Conservation (phyloP, 768 basidiomycete species). For the Tylopilus balloui region DNA sequence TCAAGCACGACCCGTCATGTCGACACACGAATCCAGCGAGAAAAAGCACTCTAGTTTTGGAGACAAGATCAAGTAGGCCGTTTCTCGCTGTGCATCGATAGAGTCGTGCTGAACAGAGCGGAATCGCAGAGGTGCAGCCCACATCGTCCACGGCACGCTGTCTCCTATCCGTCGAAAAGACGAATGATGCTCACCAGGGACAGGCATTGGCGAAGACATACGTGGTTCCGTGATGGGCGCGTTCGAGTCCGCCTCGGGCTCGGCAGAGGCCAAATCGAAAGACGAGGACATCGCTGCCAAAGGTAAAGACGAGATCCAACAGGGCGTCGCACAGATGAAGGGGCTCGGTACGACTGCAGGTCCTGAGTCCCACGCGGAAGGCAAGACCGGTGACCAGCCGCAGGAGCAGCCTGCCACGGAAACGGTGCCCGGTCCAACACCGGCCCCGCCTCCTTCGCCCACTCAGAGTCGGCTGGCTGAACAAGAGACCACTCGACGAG, state of each 20-base stretch:
- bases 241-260: constrained; percentile 32
- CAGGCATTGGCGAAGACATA: constrained; percentile 43
- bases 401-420: not conserved
- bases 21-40: not conserved
- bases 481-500: not conserved
- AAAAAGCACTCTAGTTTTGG: constrained; percentile 7
- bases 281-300: constrained; percentile 35
- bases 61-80: constrained; percentile 12
- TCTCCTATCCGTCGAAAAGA: not conserved
- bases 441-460: not conserved
- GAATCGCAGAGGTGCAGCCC: constrained; percentile 32
- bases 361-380: not conserved
- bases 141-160: constrained; percentile 35
- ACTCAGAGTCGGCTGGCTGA: not conserved
- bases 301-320: constrained; percentile 39
- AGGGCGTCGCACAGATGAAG: constrained; percentile 34
- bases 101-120: not conserved
- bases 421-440: not conserved
- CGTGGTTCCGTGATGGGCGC: constrained; percentile 41
- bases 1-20: not conserved
- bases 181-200: not conserved
- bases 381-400: not conserved
- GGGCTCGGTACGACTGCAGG: constrained; percentile 2
- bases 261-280: constrained; percentile 22
- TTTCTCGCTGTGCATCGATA: too few species aligned